Percentiles rank a stretch among this genome's conserved stretches.
These are phyloP conservation scores for Mrakia hoshinonis DNA, from an alignment of 768 basidiomycete genomes.

Conservation along the genomic window DNA sequence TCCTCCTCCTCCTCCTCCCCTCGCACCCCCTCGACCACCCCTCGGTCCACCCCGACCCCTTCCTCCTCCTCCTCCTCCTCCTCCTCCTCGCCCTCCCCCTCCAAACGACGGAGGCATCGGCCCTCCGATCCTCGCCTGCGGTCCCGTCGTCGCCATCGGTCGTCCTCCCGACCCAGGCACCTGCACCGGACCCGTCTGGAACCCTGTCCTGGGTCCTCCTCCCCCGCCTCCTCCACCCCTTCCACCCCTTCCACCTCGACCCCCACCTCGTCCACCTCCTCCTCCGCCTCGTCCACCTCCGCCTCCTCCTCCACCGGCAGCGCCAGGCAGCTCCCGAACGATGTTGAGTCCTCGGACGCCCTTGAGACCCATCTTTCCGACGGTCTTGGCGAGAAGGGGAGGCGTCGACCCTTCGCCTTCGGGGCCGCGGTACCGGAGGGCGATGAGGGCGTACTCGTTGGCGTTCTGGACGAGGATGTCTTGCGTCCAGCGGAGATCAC, in stretches of 20 bases:
- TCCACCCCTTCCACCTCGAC: background rate
- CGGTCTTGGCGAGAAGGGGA: conserved; percentile 44
- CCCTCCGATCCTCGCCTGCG: conserved; percentile 3
- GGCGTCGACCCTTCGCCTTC: conserved; percentile 37
- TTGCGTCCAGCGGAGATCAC: conserved; percentile 43
- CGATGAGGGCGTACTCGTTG: conserved; percentile 38
- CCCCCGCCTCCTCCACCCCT: background rate
- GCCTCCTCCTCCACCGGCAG: conserved; percentile 18
- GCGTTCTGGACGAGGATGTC: conserved; percentile 45
- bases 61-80: conserved; percentile 1
- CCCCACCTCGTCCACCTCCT: conserved; percentile 33
- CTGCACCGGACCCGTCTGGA: background rate
- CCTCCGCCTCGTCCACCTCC: conserved; percentile 27
- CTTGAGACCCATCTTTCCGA: conserved; percentile 50
- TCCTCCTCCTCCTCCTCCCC: background rate
- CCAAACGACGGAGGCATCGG: background rate
- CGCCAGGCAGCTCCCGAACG: conserved; percentile 33
- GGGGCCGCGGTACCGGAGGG: conserved; percentile 38
- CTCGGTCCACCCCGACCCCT: background rate
- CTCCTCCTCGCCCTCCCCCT: background rate
- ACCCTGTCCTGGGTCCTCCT: background rate
- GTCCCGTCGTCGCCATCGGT: background rate
- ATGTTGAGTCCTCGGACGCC: conserved; percentile 38
- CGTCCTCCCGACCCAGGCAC: conserved; percentile 14
- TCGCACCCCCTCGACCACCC: background rate